phyloP scores from a whole-genome alignment of 768 basidiomycete genomes.

The Calvatia gigantea region DNA sequence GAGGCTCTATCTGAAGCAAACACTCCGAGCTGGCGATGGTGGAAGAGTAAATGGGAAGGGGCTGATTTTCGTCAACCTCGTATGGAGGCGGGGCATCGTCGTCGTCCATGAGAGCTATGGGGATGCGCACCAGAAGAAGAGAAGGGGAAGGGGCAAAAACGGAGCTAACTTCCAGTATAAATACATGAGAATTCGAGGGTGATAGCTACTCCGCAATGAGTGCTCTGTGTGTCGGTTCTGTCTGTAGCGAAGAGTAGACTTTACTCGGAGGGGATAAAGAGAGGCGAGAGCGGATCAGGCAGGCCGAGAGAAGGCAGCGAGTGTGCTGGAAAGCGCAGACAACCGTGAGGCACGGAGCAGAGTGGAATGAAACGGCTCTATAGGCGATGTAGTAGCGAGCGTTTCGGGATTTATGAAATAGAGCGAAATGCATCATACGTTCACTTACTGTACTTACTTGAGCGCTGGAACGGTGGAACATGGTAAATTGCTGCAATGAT shows the following conservation, averaged over 20 bases:
- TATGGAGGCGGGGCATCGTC: slow-evolving; percentile 17
- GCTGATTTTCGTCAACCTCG: slow-evolving; percentile 16
- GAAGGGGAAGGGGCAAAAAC: neutral
- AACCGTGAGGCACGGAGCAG: slow-evolving; percentile 5
- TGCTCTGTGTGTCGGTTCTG: neutral
- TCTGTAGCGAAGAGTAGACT: neutral
- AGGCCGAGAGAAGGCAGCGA: neutral
- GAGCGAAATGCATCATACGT: too few species aligned
- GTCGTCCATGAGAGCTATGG: neutral
- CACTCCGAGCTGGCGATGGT: slow-evolving; percentile 28
- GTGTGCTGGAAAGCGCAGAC: neutral
- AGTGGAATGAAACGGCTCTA: neutral
- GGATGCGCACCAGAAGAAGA: neutral
- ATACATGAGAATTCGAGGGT: neutral
- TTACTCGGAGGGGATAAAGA: neutral
- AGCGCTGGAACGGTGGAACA: too few species aligned
- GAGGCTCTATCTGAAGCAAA: slow-evolving; percentile 29
- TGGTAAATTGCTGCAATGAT: neutral
- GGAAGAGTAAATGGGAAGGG: slow-evolving; percentile 25
- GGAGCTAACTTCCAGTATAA: neutral
- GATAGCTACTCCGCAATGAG: slow-evolving; percentile 4
- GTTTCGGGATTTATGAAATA: too few species aligned
- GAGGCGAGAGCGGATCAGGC: slow-evolving; percentile 7
- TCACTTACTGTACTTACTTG: too few species aligned
- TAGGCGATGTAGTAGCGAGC: too few species aligned